Evolutionary conservation across 164 flowering plant genomes (phyloP).

Genomic region (Tetracentron sinense): DNA sequence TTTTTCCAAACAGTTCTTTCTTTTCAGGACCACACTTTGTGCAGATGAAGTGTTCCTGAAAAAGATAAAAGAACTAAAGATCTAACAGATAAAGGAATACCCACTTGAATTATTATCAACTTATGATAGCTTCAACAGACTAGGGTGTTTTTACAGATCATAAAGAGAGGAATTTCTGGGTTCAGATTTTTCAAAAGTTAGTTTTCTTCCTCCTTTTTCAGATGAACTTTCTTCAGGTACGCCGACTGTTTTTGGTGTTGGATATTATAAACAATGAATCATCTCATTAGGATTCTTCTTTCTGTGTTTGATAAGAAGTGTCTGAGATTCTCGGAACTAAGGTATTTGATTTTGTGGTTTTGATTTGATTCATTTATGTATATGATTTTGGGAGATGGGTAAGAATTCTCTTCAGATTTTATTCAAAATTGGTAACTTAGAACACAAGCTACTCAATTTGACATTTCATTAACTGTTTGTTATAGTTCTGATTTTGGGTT

Average conservation of each 20-base stretch:
- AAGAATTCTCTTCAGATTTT: neutral
- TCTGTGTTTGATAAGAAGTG: constrained; percentile 7
- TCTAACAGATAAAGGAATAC: constrained; percentile 1
- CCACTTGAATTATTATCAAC: constrained; percentile 5
- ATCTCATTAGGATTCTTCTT: constrained; percentile 9
- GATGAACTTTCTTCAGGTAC: neutral
- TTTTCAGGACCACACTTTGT: constrained; percentile 27
- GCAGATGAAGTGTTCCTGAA: constrained; percentile 22
- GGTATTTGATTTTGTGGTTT: neutral
- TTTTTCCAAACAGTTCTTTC: constrained; percentile 13
- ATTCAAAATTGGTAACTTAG: too few relatives aligned
- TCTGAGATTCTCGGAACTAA: neutral
- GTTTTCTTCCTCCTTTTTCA: constrained; percentile 7
- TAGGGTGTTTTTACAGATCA: constrained; percentile 19
- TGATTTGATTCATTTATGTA: neutral
- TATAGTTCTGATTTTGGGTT: neutral
- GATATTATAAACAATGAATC: constrained; percentile 7
- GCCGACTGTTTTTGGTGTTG: neutral
- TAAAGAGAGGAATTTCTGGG: constrained; percentile 7
- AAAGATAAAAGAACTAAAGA: neutral
- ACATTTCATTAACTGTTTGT: neutral
- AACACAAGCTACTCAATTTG: neutral
- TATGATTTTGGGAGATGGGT: constrained; percentile 10
- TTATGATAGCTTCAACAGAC: constrained; percentile 15
- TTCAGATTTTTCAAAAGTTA: constrained; percentile 2